Percentiles rank a stretch among this genome's conserved stretches.
Evolutionary conservation across 2,329 filamentous ascomycete genomes (phyloP).

Genomic region (Eutypa lata): DNA sequence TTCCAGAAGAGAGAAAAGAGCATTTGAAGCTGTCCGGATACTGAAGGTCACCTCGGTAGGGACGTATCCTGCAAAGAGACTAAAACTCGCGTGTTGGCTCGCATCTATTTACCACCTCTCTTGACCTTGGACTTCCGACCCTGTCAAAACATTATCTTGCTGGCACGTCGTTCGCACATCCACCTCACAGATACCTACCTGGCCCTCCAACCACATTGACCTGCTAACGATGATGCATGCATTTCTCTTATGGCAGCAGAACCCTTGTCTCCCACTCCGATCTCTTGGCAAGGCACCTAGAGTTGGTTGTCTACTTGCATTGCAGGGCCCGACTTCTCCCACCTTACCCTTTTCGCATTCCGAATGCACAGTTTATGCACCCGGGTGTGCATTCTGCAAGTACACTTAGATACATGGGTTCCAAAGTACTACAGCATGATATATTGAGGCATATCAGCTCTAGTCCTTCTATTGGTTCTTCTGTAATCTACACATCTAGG

Average conservation of each 20-base stretch:
- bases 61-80: too few species aligned
- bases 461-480: background rate
- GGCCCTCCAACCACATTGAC: too few species aligned
- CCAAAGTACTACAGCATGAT: background rate
- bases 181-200: too few species aligned
- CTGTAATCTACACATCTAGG: background rate
- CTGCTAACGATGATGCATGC: background rate
- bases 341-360: background rate
- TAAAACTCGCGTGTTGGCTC: too few species aligned
- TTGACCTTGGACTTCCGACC: too few species aligned
- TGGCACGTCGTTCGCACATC: too few species aligned
- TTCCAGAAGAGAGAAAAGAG: too few species aligned
- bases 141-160: too few species aligned
- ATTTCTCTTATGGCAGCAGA: background rate
- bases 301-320: background rate
- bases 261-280: background rate
- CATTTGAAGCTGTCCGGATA: too few species aligned
- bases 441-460: background rate
- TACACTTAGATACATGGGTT: background rate
- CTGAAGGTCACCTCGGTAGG: too few species aligned
- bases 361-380: background rate
- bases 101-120: too few species aligned
- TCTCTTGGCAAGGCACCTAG: background rate
- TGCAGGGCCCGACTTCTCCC: background rate
- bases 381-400: background rate